phyloP scores from a whole-genome alignment of 176 grass and related monocot species.

The Carex kokanica region DNA sequence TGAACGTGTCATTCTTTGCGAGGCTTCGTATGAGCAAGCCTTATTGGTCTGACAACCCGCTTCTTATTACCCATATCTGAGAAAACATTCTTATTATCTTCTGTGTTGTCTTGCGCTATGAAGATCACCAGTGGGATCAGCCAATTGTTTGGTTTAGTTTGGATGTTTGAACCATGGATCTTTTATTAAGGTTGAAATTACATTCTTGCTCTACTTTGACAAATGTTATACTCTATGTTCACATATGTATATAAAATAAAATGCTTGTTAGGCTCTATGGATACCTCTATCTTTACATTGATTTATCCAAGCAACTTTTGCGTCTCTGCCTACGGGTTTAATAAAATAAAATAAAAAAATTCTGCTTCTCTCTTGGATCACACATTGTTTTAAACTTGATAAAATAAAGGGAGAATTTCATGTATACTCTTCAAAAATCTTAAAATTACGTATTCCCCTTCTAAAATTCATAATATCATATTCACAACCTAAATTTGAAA shows the following conservation, averaged over 20 bases:
- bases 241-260: not conserved
- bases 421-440: too few relatives aligned
- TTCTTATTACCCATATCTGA: not conserved
- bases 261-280: not conserved
- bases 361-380: not conserved
- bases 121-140: not conserved
- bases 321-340: too few relatives aligned
- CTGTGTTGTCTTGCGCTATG: not conserved
- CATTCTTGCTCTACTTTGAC: not conserved
- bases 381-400: not conserved
- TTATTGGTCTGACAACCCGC: conserved; percentile 16
- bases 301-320: not conserved
- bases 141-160: not conserved
- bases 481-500: too few relatives aligned
- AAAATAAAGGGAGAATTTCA: not conserved
- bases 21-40: conserved; percentile 26
- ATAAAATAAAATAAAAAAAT: too few relatives aligned
- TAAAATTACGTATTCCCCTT: too few relatives aligned
- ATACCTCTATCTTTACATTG: not conserved
- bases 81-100: not conserved
- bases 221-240: not conserved
- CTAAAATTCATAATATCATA: too few relatives aligned
- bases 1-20: conserved; percentile 26
- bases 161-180: not conserved
- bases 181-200: not conserved